phyloP scores from a whole-genome alignment of 2,329 filamentous ascomycete genomes.

The Dactylellina drechsleri region DNA sequence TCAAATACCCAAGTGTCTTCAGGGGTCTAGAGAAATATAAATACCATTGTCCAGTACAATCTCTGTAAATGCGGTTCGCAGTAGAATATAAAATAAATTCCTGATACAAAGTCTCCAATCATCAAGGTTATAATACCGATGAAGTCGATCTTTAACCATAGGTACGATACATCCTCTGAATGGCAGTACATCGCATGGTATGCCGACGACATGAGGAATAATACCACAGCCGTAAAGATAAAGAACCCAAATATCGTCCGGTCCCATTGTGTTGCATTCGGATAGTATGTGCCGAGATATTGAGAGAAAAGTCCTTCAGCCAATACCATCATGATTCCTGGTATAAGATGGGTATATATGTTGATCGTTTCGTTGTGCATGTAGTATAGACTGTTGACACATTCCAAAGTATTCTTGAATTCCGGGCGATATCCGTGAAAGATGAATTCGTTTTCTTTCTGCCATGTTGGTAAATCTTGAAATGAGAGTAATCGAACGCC shows the following conservation, averaged over 20 bases:
- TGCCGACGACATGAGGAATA: conserved; percentile 61
- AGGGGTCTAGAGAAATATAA: not conserved
- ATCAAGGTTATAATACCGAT: conserved; percentile 62
- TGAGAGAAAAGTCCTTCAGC: conserved; percentile 59
- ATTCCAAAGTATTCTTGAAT: conserved; percentile 61
- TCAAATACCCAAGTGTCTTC: too few species aligned
- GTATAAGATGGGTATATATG: conserved; percentile 65
- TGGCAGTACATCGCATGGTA: conserved; percentile 64
- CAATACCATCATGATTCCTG: conserved; percentile 61
- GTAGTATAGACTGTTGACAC: conserved; percentile 63
- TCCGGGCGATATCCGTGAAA: conserved; percentile 64
- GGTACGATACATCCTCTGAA: conserved; percentile 60
- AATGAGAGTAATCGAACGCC: conserved; percentile 58
- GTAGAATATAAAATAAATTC: conserved; percentile 62
- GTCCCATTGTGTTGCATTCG: conserved; percentile 60
- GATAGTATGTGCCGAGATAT: conserved; percentile 59
- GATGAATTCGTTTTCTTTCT: conserved; percentile 63
- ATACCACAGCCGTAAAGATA: conserved; percentile 61
- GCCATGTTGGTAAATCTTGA: conserved; percentile 63
- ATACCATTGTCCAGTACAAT: conserved; percentile 62
- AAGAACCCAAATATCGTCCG: conserved; percentile 62
- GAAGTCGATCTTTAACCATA: conserved; percentile 63
- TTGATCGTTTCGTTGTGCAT: conserved; percentile 64
- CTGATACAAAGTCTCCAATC: conserved; percentile 61
- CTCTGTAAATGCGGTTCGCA: conserved; percentile 60